Conservation (phyloP, 805 yeast genomes). For the Barnettozyma populi region DNA sequence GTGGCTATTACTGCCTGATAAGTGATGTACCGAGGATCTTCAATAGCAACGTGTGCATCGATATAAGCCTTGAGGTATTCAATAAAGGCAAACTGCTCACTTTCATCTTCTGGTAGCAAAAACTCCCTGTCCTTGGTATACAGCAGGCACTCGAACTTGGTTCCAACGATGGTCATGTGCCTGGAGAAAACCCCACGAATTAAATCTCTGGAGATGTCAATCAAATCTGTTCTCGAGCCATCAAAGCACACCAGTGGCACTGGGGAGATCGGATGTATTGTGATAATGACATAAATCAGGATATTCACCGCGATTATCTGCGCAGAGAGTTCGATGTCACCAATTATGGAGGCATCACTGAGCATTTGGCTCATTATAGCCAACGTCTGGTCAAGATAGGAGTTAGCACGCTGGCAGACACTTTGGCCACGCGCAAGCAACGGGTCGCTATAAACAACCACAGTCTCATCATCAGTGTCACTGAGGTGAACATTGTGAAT, state of each 20-base stretch:
- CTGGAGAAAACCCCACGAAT: slow-evolving; percentile 3
- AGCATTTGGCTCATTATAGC: slow-evolving; percentile 4
- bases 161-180: slow-evolving; percentile 7
- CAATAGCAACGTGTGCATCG: not conserved
- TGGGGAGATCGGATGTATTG: slow-evolving; percentile 19
- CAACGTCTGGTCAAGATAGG: slow-evolving; percentile 14
- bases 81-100: slow-evolving; percentile 13
- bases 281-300: slow-evolving; percentile 16
- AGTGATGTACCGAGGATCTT: slow-evolving; percentile 1
- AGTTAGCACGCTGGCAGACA: slow-evolving; percentile 12
- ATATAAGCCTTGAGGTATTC: slow-evolving; percentile 14
- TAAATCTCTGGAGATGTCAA: slow-evolving; percentile 15
- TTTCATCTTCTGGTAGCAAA: slow-evolving; percentile 6
- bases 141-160: slow-evolving; percentile 12
- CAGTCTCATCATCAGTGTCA: slow-evolving; percentile 7
- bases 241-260: slow-evolving; percentile 8
- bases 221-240: slow-evolving; percentile 10
- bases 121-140: slow-evolving; percentile 12
- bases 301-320: slow-evolving; percentile 15
- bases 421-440: slow-evolving; percentile 8
- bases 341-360: not conserved
- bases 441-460: slow-evolving; percentile 8
- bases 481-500: slow-evolving; percentile 13
- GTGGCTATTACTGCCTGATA: slow-evolving; percentile 12
- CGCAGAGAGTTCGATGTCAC: slow-evolving; percentile 9